phyloP scores from a whole-genome alignment of 768 basidiomycete species.

The Termitomyces sp. region DNA sequence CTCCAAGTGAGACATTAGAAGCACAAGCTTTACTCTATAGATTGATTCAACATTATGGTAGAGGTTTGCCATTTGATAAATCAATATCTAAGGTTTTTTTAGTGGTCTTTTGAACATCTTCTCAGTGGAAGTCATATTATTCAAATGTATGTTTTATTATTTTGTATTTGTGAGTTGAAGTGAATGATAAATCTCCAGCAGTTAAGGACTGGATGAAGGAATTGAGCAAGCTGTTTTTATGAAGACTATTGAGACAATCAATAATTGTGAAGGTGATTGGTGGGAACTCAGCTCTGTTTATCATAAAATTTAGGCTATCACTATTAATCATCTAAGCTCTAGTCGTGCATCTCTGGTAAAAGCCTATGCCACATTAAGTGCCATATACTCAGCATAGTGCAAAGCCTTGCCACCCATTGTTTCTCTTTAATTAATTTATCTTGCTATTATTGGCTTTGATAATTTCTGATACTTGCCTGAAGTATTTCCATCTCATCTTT shows the following conservation, averaged over 20 bases:
- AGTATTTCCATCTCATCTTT: neutral
- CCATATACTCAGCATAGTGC: neutral
- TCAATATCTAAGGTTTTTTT: no score
- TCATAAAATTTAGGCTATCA: neutral
- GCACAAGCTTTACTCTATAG: neutral
- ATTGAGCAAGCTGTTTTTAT: neutral
- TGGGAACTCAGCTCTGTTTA: neutral
- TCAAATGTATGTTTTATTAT: no score
- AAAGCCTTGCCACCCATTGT: neutral
- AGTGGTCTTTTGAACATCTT: no score
- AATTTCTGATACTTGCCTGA: neutral
- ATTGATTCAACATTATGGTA: neutral
- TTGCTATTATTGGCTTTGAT: neutral
- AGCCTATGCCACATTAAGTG: neutral
- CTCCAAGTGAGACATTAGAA: neutral
- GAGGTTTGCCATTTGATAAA: no score
- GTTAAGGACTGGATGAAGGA: neutral
- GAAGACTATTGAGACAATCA: neutral
- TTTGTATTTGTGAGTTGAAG: no score
- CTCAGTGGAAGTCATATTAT: no score
- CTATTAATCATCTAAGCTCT: neutral
- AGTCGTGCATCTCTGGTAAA: neutral
- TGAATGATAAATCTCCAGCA: neutral
- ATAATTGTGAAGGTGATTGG: neutral
- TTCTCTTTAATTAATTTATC: neutral